Evolutionary conservation across 1,284 basidiomycete species (phyloP).

Genomic region (Blastosporella zonata): DNA sequence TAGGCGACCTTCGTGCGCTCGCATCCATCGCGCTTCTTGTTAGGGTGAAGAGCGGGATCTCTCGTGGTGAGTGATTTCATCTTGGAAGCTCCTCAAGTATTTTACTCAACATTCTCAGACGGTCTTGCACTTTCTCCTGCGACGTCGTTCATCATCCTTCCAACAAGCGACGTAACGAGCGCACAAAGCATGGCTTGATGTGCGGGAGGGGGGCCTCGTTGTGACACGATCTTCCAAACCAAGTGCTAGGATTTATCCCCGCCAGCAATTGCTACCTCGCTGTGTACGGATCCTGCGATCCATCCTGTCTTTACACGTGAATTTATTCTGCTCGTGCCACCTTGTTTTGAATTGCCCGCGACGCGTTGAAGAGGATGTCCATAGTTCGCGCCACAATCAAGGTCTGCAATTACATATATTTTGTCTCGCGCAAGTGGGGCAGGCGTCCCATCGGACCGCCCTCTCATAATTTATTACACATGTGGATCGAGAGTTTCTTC

Average conservation of each 20-base stretch:
- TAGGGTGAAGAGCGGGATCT: conserved; percentile 55
- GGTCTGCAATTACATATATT: too few species aligned
- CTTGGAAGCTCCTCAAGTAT: conserved; percentile 7
- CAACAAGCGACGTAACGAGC: conserved; percentile 71
- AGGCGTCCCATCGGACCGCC: too few species aligned
- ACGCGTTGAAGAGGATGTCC: too few species aligned
- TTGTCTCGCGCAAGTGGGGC: too few species aligned
- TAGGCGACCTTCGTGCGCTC: conserved; percentile 65
- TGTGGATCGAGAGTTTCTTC: too few species aligned
- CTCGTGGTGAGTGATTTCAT: conserved; percentile 37
- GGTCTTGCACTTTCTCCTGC: conserved; percentile 32
- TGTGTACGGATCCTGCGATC: neutral
- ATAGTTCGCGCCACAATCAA: too few species aligned
- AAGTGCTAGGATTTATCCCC: neutral
- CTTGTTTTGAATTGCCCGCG: neutral
- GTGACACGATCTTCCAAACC: neutral
- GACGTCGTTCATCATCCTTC: conserved; percentile 57
- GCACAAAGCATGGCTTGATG: conserved; percentile 63
- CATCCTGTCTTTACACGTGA: neutral
- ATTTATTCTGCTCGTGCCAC: neutral
- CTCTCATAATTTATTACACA: too few species aligned
- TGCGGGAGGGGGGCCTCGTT: conserved; percentile 48
- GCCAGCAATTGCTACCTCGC: neutral
- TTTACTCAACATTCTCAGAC: conserved; percentile 17
- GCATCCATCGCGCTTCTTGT: conserved; percentile 77